Percentiles rank a stretch among this genome's conserved stretches.
These are phyloP conservation scores for Candida jianshihensis DNA, from an alignment of 805 yeast species.

Conservation along the genomic window DNA sequence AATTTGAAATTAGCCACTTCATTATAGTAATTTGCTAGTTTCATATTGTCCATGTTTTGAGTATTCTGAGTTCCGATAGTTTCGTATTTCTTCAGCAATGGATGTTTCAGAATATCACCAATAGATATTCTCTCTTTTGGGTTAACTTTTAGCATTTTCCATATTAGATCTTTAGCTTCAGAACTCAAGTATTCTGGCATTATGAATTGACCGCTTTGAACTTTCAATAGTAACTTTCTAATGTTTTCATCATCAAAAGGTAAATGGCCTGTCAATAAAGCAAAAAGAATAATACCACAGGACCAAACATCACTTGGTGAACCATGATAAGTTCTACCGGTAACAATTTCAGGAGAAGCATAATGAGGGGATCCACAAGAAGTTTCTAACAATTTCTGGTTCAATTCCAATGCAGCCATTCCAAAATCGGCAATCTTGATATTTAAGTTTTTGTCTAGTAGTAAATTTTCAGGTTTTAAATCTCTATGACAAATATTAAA, in stretches of 20 bases:
- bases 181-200: conserved; percentile 75
- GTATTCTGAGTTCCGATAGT: conserved; percentile 27
- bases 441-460: conserved; percentile 75
- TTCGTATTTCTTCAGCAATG: conserved; percentile 71
- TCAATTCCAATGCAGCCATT: conserved; percentile 94
- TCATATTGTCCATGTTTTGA: conserved; percentile 21
- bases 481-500: conserved; percentile 87
- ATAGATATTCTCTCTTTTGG: conserved; percentile 78
- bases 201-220: conserved; percentile 79
- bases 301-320: conserved; percentile 98
- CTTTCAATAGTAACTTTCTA: conserved; percentile 78
- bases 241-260: conserved; percentile 98
- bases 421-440: conserved; percentile 98
- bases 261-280: conserved; percentile 86
- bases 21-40: conserved; percentile 28
- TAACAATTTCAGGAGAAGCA: conserved; percentile 96
- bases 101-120: conserved; percentile 71
- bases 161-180: conserved; percentile 84
- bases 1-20: conserved; percentile 33
- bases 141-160: conserved; percentile 73
- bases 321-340: conserved; percentile 93
- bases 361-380: conserved; percentile 98
- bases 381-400: conserved; percentile 78
- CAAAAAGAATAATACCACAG: conserved; percentile 92
- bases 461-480: conserved; percentile 72